Evolutionary conservation across 1,284 basidiomycete genomes (phyloP), one percentile per base, ranked within the genome.

Genomic region (Ustilago xerochloae): DNA sequence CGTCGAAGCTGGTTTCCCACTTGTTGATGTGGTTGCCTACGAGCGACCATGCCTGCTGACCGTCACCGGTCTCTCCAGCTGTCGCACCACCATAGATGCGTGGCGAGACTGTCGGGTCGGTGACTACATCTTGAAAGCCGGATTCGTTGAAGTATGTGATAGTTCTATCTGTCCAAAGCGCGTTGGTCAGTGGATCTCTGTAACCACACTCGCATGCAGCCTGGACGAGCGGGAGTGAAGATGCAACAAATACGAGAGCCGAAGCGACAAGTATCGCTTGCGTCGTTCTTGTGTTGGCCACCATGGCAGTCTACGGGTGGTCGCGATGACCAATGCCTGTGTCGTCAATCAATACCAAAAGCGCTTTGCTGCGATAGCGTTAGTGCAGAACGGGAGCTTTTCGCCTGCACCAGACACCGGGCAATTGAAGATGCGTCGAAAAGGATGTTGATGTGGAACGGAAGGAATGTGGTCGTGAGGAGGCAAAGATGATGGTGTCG

Each of bases 91-190:
- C 78, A 30, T 77, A 75, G 32, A 75, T 68, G 18, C 64, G 59
- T 8, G 78, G 77, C 6, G 78, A 75, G 2, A 39, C 13, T 12
- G 49, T 43, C 10, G 78, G 75, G 15, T 67, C 28, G 6, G 58
- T 75, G 38, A 77, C 77, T 12, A 79, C 60, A 52, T 79, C 58
- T 28, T 47, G 57, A 33, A 68, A 33, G 32, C 65, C 77, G 2
- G 75, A 49, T 32, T 81, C 80, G 69, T 81, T 81, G 49, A 80
- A 81, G 49, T 81, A 81, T 45, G 70, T 75, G 61, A 81, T 80
- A 49, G 71, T 55, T 9, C 77, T 67, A 41, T 79, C 79, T 28
- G 79, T 81, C 78, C 78, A 81, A 18, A 81, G 65, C 0, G 56
- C 65, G 26, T 73, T 48, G 41, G 79, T 81, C 46, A 65, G 46